Evolutionary conservation across 1,139 yeast genomes (phyloP), one percentile per base, ranked within the genome.

Genomic region (Spathaspora sp.): DNA sequence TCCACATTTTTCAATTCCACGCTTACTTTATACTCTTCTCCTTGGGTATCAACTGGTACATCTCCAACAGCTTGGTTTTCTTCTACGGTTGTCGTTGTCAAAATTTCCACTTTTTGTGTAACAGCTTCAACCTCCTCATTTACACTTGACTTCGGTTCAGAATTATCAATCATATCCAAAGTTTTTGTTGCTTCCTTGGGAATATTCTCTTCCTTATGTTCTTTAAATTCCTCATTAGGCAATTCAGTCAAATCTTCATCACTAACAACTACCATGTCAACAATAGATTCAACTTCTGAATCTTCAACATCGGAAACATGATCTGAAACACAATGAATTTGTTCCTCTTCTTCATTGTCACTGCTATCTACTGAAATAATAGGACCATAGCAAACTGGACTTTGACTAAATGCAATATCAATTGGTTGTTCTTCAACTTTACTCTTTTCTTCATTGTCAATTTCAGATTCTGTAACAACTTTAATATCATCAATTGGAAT

Each of bases 401-500:
- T 15, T 15, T 13, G 17, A 9, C 13, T 31, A 15, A 13, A 13
- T 15, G 17, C 18, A 13, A 31, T 2, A 9, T 31, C 18, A 31
- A 31, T 15, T 15, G 36, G 36, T 18, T 31, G 18, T 31, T 13
- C 36, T 13, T 4, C 18, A 31, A 18, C 13, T 11, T 9, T 31
- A 31, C 3, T 15, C 13, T 27, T 10, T 8, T 20, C n/a, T 34
- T 7, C 38, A 2, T n/a, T 11, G 20, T 34, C 16, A 20, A 3
- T 13, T 17, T 20, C 26, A 2, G 39, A 37, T 37, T 37, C 16
- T 4, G 39, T 9, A 9, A n/a, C 9, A 10, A n/a, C 25, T 37
- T 13, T n/a, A 17, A 7, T 18, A 4, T 24, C 41, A 11, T 37
- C 44, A n/a, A 43, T 33, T 10, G 53, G 53, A n/a, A 46, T 27